These are phyloP conservation scores for Parsonsia alboflavescens DNA, from an alignment of 257 asterid species.

Conservation along the genomic window DNA sequence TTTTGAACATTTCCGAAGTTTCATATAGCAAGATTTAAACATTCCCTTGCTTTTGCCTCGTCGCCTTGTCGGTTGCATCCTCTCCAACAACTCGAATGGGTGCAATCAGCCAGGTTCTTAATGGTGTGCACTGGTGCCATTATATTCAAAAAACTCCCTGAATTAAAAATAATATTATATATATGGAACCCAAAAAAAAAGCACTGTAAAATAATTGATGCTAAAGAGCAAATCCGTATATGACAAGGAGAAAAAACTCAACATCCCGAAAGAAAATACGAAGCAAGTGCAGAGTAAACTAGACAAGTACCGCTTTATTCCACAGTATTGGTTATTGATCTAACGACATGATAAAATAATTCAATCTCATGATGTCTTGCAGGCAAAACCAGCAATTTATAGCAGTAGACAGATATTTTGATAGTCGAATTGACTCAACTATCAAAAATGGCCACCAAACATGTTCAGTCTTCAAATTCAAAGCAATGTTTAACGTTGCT, in stretches of 20 bases:
- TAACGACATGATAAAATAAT: neutral
- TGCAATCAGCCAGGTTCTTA: too few relatives aligned
- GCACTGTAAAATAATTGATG: neutral
- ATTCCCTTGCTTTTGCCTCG: too few relatives aligned
- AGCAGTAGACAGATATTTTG: neutral
- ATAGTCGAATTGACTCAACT: neutral
- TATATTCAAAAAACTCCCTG: too few relatives aligned
- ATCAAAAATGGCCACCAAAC: conserved; percentile 6
- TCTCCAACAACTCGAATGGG: too few relatives aligned
- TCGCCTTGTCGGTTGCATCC: too few relatives aligned
- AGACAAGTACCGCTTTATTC: neutral
- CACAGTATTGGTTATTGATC: neutral
- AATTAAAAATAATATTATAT: too few relatives aligned
- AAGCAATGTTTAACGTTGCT: conserved; percentile 8
- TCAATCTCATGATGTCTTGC: conserved; percentile 1
- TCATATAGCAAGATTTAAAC: too few relatives aligned
- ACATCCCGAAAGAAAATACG: neutral
- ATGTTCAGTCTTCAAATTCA: neutral
- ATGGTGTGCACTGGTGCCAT: too few relatives aligned
- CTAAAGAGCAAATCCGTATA: neutral
- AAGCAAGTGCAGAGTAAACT: neutral
- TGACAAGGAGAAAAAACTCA: neutral
- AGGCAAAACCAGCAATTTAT: neutral
- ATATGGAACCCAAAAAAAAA: too few relatives aligned
- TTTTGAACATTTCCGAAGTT: too few relatives aligned